Base-by-base conservation (phyloP, 495 filamentous ascomycete genomes). In the Apiosordaria backusii region DNA sequence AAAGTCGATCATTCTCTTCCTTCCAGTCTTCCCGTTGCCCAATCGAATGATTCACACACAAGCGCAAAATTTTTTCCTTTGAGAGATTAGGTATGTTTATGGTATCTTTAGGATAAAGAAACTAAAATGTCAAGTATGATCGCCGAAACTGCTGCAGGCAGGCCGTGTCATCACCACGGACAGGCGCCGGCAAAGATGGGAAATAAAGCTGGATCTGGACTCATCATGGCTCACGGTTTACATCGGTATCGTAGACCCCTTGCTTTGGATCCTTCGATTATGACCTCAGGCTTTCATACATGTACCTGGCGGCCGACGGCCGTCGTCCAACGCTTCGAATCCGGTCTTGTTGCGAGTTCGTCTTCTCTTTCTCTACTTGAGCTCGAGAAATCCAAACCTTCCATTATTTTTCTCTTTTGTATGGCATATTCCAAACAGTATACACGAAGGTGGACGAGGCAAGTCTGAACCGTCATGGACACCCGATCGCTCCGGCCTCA, bases 401-500 rank as follows among this genome's bases (percentile, higher is more conserved):
- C 16, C 9, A 45, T 2, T 45, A 7, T 13, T 13, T 15, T 1
- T 13, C 16, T 45, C 16, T 13, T 10, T 45, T 45, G 35, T 13
- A 45, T 45, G 35, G 35, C 35, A 45, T 45, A 7, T 7, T 13
- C 35, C 35, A 45, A 15, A 15, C 35, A 45, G 35, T 3, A 13
- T 15, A 45, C 3, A 15, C 35, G 9, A 45, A 6, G 35, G 35
- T 45, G 10, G 5, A 45, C 16, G 35, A 45, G 35, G 16, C 35
- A 45, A n/a, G 35, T 45, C 35, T 45, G 16, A 45, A 15, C 35
- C 35, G 16, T 45, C 35, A 45, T 45, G 35, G 57, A 67, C 54
- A 66, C 60, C 21, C 59, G 26, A 21, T 64, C 65, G 6, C 59
- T 70, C 23, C 58, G 60, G 13, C 69, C 66, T 6, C 65, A 40